Evolutionary conservation across 2,329 filamentous ascomycete species (phyloP), one percentile per base, ranked within the genome.

Genomic region (Purpureocillium lavendulum): DNA sequence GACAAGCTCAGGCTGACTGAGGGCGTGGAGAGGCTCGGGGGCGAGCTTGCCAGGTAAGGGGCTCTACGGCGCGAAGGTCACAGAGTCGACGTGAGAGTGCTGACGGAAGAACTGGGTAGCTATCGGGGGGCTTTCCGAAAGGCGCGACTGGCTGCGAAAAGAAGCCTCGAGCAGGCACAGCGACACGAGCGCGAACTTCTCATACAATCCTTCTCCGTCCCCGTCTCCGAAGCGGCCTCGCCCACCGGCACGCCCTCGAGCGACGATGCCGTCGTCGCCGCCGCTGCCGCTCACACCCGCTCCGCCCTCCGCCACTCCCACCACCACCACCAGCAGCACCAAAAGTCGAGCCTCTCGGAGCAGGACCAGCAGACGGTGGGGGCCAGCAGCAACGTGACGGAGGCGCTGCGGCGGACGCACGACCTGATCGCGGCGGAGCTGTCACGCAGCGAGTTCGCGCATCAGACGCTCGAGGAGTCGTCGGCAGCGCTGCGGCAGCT

Each of bases 401-500:
- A 80, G 36, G 85, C 88, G 2, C 73, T 98, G 38, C 77, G 87
- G 44, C 75, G 88, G 44, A 94, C 90, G 6, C 89, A 97, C 62
- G 79, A 85, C 45, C 74, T 94, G 53, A 89, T 97, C 68, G 80
- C 86, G 47, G 73, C 79, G 4, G 89, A 96, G 67, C 76, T 98
- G 7, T 79, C 82, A 35, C 82, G 87, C 43, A 94, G 87, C 49
- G 82, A 86, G 52, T 97, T 94, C 57, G 90, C 90, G 14, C 83
- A 92, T 52, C 83, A 94, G 60, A 94, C 88, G 1, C 72, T 98
- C 51, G 80, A 82, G 45, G 82, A 92, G 65, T 89, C 84, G 2
- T 90, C 86, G 7, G 82, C 80, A 9, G 87, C 89, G 10, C 73
- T 98, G n/a, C 75, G 75, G 39, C 78, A 86, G 46, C 73, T 98